Percentiles rank a stretch among this genome's conserved stretches.
Conservation (phyloP, 2,329 filamentous ascomycete species). For the Myriosclerotinia curreyana region DNA sequence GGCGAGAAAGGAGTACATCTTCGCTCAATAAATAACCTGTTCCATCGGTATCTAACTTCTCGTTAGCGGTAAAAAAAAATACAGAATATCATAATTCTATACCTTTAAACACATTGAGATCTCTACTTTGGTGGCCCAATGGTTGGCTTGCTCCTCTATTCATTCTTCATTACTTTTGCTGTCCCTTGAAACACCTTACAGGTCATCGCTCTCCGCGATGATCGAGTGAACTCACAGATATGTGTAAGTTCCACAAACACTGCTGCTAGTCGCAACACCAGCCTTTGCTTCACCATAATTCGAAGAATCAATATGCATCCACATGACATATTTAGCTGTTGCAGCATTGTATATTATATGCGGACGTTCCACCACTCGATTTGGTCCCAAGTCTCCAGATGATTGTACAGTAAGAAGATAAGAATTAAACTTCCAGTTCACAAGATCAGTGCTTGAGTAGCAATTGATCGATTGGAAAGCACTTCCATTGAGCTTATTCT, state of each 20-base stretch:
- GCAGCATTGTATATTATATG: conserved; percentile 66
- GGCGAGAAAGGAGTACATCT: conserved; percentile 47
- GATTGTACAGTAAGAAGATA: conserved; percentile 54
- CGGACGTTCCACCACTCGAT: conserved; percentile 62
- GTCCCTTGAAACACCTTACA: background rate
- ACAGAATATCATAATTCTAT: background rate
- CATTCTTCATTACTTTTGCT: background rate
- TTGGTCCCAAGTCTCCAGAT: conserved; percentile 57
- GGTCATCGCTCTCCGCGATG: background rate
- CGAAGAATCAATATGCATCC: conserved; percentile 63
- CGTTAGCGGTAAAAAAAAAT: conserved; percentile 11
- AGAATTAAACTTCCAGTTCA: conserved; percentile 61
- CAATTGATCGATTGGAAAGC: conserved; percentile 65
- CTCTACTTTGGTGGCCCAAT: conserved; percentile 38
- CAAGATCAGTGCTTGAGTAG: conserved; percentile 60
- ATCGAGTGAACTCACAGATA: conserved; percentile 40
- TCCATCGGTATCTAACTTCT: conserved; percentile 55
- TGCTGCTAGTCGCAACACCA: conserved; percentile 58
- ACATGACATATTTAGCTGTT: conserved; percentile 65
- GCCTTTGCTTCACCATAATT: conserved; percentile 62
- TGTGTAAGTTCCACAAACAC: conserved; percentile 59
- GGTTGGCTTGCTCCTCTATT: conserved; percentile 36
- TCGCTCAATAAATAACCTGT: conserved; percentile 60
- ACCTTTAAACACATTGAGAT: conserved; percentile 39
- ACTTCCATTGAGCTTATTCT: conserved; percentile 63